Evolutionary conservation across 257 asterid species (phyloP).

Genomic region (Paraleonurus japonicus): DNA sequence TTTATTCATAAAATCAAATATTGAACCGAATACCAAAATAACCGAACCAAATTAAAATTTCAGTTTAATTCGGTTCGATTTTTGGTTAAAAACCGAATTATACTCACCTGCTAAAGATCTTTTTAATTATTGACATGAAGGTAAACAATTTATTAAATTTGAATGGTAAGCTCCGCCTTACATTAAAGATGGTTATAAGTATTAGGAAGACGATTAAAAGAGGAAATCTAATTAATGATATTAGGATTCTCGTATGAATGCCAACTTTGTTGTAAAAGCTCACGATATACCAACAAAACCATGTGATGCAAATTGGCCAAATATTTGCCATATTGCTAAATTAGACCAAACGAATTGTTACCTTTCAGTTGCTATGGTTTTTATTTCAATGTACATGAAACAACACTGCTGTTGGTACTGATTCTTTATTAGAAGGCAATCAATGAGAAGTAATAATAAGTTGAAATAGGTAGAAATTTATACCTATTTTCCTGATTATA

Average conservation of each 20-base stretch:
- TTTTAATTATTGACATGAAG: no score
- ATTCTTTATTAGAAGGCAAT: not conserved
- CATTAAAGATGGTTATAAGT: no score
- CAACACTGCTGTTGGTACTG: not conserved
- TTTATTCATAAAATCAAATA: no score
- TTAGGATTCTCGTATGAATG: constrained; percentile 13
- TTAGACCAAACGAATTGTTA: constrained; percentile 20
- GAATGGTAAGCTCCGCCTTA: no score
- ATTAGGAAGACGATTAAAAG: no score
- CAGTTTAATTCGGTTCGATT: no score
- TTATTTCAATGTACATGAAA: constrained; percentile 19
- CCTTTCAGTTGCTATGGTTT: constrained; percentile 20
- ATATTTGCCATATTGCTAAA: constrained; percentile 17
- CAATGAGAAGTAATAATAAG: not conserved
- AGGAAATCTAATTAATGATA: no score
- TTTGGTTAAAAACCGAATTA: no score
- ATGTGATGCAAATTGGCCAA: constrained; percentile 30
- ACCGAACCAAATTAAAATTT: no score
- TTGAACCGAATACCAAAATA: no score
- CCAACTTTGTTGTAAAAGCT: constrained; percentile 18
- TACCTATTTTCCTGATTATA: not conserved
- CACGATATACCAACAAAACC: constrained; percentile 11
- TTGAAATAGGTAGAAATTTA: not conserved
- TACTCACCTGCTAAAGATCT: no score
- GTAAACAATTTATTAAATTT: no score